Base-by-base conservation (phyloP, 179 eudicot genomes). In the Dionaea muscipula region DNA sequence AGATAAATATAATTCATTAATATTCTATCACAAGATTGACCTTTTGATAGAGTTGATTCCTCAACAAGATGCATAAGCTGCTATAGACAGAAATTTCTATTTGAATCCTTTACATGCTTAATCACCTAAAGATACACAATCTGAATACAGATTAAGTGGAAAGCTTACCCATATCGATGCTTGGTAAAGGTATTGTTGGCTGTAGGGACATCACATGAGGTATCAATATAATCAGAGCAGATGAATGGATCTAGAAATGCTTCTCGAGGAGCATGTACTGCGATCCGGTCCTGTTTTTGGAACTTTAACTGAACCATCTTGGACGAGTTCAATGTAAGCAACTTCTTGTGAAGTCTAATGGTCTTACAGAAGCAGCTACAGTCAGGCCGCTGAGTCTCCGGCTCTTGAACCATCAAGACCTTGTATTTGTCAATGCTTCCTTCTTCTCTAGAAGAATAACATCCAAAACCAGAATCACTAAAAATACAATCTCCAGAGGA, bases 231-330 rank as follows among this genome's bases (percentile, higher is more conserved):
- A 51, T 64, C 75, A 3, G 75, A 57, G 62, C 80, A 68, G 18
- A 67, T 69, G 53, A 73, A 78, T 23, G 77, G 62, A 56, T 73
- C 76, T 36, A 76, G 65, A 4, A 79, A 71, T 25, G 73, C 69
- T 53, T 74, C 68, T 57, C 72, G 46, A 12, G 54, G 69, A 26
- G 49, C 31, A 22, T 75, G 65, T 28, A 60, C 44, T 6, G 53
- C 19, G 23, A 38, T 53, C 24, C 50, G 67, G 43, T 66, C 61
- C 43, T 60, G 65, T 26, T 68, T 67, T 50, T 71, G 73, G 56
- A 52, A 59, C 57, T 59, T 72, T 18, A 54, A 46, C 50, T 63
- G 52, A 33, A 49, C 59, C 58, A 55, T 53, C 37, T 61, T 69
- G 45, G 73, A 50, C 38, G 75, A 61, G 11, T 71, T 65, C 11